Conservation (phyloP, 768 basidiomycete genomes). For the Phylloporus sp. region DNA sequence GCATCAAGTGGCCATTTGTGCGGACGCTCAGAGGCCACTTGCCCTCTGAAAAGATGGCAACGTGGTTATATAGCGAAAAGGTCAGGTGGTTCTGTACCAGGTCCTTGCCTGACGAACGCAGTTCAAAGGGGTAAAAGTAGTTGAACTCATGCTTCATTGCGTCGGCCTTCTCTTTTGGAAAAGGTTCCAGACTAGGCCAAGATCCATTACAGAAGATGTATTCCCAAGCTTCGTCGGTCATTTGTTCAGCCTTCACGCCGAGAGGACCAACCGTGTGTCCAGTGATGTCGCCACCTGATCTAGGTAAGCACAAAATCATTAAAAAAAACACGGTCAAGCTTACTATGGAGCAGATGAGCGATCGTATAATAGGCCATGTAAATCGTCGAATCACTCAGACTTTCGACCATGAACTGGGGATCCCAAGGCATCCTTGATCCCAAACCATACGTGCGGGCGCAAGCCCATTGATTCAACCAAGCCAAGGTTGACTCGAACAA, state of each 20-base stretch:
- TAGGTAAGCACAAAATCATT: conserved; percentile 1
- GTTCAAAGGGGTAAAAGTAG: conserved; percentile 98
- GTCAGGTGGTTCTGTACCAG: conserved; percentile 94
- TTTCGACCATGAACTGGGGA: conserved; percentile 93
- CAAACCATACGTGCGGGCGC: conserved; percentile 95
- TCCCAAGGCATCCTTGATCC: conserved; percentile 98
- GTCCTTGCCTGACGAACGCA: conserved; percentile 97
- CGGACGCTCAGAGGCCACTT: conserved; percentile 92
- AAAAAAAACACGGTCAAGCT: conserved; percentile 13
- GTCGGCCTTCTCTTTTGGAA: conserved; percentile 76
- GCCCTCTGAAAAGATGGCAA: conserved; percentile 83
- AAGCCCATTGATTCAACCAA: conserved; percentile 99
- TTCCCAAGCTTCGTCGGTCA: conserved; percentile 99
- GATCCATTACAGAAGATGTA: conserved; percentile 81
- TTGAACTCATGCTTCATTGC: conserved; percentile 85
- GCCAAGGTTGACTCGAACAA: conserved; percentile 86
- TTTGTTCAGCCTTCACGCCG: conserved; percentile 82
- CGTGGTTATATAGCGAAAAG: conserved; percentile 91
- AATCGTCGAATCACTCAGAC: conserved; percentile 94
- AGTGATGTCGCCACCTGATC: conserved; percentile 63
- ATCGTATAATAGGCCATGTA: conserved; percentile 99
- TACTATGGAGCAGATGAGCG: conserved; percentile 85
- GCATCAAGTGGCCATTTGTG: conserved; percentile 92
- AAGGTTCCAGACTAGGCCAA: conserved; percentile 62
- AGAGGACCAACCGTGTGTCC: conserved; percentile 78